Base-by-base conservation (phyloP, 768 basidiomycete species). In the Kwoniella dejecticola region DNA sequence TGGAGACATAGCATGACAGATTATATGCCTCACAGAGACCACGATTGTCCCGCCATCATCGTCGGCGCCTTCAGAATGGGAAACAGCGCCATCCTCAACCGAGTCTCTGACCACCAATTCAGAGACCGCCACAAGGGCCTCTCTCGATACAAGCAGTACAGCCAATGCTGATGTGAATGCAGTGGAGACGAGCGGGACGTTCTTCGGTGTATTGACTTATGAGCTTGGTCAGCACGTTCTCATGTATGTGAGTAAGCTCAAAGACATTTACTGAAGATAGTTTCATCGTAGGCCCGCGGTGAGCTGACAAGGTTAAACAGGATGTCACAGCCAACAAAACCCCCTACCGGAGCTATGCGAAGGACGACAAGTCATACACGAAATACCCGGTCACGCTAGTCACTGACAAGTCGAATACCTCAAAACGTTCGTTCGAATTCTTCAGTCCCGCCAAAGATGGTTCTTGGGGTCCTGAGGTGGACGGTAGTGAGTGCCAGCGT, bases 361-460 rank as follows among this genome's bases (percentile, higher is more conserved):
- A 4, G 24, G 41, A 54, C 21, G 29, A 41, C 52, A 41, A 54
- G 6, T n/a, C 6, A 15, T 36, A 24, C 19, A 30, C 38, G 2
- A 41, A 42, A 13, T 54, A 19, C 21, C 38, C 52, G 15, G 52
- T 54, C 3, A 26, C 23, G 10, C 26, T 54, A 12, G 17, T 54
- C 0, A 44, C 52, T 5, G 31, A 54, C 24, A 41, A 42, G 24
- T n/a, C 52, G 4, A 54, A 40, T 42, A 17, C 26, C 19, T 54
- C 52, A 2, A 24, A 42, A 17, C 23, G 52, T 21, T 23, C 13
- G 13, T 54, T 54, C 24, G 52, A 54, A 23, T 27, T 54, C 17
- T 54, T n/a, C 40, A 54, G 42, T 27, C 21, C 52, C n/a, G 29
- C 26, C n/a, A 36, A 54, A 10, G 29, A 54, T 27, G 52, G 52